Evolutionary conservation across 1,139 yeast species (phyloP), one percentile per base, ranked within the genome.

Genomic region (Yamadazyma songkhlaensis): DNA sequence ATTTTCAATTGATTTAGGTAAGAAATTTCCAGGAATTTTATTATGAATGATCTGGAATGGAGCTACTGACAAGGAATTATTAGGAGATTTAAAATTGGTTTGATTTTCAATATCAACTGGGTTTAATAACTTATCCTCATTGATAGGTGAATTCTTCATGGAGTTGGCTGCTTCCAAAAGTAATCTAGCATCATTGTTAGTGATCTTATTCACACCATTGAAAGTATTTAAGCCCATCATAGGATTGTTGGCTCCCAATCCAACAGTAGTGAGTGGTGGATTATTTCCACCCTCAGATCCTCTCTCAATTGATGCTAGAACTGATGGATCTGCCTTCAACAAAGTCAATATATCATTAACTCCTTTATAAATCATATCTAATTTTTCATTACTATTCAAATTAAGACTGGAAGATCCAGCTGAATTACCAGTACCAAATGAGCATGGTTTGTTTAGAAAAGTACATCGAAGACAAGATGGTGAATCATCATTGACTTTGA

Each of bases 401-500:
- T 20, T 13, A 23, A 26, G 24, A 3, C 31, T 28, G 5, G 32
- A 13, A 6, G 39, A 13, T 3, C 35, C 38, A 10, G 20, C 20
- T 11, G 31, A n/a, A 34, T 29, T 9, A 44, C 36, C 22, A 26
- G 37, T 11, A 35, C 31, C 36, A 42, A 81, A 74, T 7, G 84
- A 78, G 49, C 88, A 81, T 9, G 55, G 54, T 28, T 66, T 56
- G 17, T 66, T 71, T 36, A 81, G 51, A 14, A 79, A 76, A 3
- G 66, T 53, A 47, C 88, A 81, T 25, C 87, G 54, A 28, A 80
- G 57, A 54, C 88, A 81, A 4, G 77, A 64, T 11, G 61, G 50
- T 2, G 74, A 61, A 34, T 60, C 60, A 8, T 66, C 70, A 13
- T 67, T 59, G 1, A 78, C 65, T 33, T 79, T 64, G 46, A 81